Base-by-base conservation (phyloP, 768 basidiomycete species). In the Termitomyces heimii region DNA sequence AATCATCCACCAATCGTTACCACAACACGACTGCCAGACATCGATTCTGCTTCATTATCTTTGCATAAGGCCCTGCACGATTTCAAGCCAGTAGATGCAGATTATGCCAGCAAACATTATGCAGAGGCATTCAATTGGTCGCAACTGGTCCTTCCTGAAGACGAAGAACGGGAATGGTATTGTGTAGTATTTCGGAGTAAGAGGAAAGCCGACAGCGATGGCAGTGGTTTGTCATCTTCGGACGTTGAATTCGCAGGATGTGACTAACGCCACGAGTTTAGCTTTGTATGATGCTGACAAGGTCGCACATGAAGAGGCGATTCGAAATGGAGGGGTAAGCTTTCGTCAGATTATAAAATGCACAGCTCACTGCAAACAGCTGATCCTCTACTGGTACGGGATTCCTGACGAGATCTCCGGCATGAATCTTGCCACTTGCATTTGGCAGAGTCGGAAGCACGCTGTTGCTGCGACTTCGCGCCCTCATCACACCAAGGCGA, bases 381-480 rank as follows among this genome's bases (percentile, higher is more conserved):
- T 98, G 32, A 81, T 97, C 52, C 76, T 95, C 68, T 98, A 98
- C 70, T 98, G 96, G 95, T 95, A 94, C 63, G 94, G 94, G 10
- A 79, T 87, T 31, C 94, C 94, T 1, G 74, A 91, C 62, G 79
- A 79, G 49, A 68, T 76, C 37, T 89, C 89, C 0, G 86, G 93
- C 1, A 76, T 89, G 72, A 98, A 98, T 70, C 82, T 97, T 54
- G 94, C 95, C 8, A 97, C 94, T 18, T 98, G 95, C 73, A 88
- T 98, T 42, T 98, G 96, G 95, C 86, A 89, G 72, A 92, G 89
- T 42, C 85, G 94, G 6, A 80, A 81, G 62, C 88, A 94, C 59
- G 96, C 95, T 4, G 73, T 85, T 28, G 85, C 84, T 4, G 94
- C 94, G 0, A 92, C 84, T 62, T 82, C 84, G 0, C 81, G 86